phyloP scores from a whole-genome alignment of 176 grass and related monocot species.

The Rhynchospora tenuis region DNA sequence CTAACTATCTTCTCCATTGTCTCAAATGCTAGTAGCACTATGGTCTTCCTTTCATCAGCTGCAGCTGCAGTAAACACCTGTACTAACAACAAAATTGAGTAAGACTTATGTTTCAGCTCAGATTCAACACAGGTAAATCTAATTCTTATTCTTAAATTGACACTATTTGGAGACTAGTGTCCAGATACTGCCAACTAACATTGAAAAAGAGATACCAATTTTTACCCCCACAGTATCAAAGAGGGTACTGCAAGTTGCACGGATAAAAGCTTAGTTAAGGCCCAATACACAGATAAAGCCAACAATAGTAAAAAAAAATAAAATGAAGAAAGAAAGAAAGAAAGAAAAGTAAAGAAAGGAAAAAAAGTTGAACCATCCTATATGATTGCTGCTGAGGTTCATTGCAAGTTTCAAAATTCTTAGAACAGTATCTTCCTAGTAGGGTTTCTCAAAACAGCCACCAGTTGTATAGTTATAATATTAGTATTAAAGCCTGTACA shows the following conservation, averaged over 20 bases:
- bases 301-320: background rate
- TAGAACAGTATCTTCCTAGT: background rate
- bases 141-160: background rate
- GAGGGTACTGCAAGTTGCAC: background rate
- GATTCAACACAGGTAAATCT: background rate
- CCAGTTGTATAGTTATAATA: background rate
- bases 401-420: background rate
- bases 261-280: background rate
- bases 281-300: background rate
- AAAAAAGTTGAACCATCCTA: too few species aligned
- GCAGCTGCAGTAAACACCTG: constrained; percentile 85
- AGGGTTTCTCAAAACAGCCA: constrained; percentile 3
- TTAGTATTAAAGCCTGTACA: background rate
- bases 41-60: constrained; percentile 72
- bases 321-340: background rate
- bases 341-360: background rate
- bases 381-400: background rate
- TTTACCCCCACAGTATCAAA: background rate
- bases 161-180: background rate
- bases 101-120: constrained; percentile 9
- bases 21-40: constrained; percentile 86
- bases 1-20: constrained; percentile 94
- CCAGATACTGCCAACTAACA: background rate
- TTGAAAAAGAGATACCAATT: background rate
- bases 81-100: constrained; percentile 17